These are phyloP conservation scores for Phytophthora multivora DNA, from an alignment of 352 stramenopile genomes.

Conservation along the genomic window DNA sequence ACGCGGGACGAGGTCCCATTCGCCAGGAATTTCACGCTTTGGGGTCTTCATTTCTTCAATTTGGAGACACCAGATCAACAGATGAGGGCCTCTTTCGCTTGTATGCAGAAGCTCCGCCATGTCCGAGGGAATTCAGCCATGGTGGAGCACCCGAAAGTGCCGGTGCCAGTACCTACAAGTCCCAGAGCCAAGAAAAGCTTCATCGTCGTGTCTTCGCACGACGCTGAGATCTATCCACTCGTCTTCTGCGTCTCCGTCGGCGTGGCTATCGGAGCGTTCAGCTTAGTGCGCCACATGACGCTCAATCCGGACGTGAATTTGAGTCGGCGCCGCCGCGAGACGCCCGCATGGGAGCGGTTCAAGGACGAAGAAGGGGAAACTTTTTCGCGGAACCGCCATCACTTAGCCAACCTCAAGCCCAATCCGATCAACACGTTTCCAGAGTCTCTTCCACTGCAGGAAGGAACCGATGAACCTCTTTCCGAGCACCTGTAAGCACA, in stretches of 20 bases:
- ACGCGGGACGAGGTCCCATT: constrained; percentile 1
- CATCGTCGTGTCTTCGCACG: constrained; percentile 33
- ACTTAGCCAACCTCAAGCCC: constrained; percentile 33
- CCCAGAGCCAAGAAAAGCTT: constrained; percentile 21
- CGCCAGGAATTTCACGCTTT: no score
- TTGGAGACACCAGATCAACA: no score
- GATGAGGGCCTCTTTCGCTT: constrained; percentile 22
- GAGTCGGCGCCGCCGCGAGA: constrained; percentile 32
- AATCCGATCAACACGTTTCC: constrained; percentile 40
- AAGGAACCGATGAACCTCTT: constrained; percentile 12
- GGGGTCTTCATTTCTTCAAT: no score
- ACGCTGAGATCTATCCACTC: constrained; percentile 40
- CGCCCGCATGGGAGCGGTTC: constrained; percentile 37
- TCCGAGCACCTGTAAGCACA: constrained; percentile 10
- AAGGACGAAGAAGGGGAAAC: constrained; percentile 27
- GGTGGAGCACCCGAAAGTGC: constrained; percentile 27
- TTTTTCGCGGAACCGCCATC: constrained; percentile 33
- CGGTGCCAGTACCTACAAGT: constrained; percentile 26
- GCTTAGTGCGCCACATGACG: constrained; percentile 23
- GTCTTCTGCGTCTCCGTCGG: constrained; percentile 32
- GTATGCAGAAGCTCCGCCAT: constrained; percentile 21
- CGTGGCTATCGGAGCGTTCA: constrained; percentile 25
- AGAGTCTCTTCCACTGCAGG: constrained; percentile 23
- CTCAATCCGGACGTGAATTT: constrained; percentile 41
- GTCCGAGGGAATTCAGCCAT: constrained; percentile 1